Percentiles rank a stretch among this genome's conserved stretches.
Evolutionary conservation across 306 rosid genomes (phyloP).

Genomic region (Corylus avellana): DNA sequence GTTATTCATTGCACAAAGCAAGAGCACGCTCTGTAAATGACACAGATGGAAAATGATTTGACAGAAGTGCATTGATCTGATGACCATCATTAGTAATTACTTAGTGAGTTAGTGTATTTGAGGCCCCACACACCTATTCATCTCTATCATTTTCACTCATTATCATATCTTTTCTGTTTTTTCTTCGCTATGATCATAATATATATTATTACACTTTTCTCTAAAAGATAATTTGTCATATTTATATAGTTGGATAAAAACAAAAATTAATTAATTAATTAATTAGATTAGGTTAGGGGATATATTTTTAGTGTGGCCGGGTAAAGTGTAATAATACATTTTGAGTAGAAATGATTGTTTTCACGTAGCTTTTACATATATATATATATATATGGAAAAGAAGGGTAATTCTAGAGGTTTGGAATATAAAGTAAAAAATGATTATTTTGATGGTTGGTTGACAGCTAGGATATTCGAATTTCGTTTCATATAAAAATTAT

Average conservation of each 20-base stretch:
- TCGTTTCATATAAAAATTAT: not conserved
- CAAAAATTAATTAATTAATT: too few relatives aligned
- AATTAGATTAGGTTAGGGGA: not conserved
- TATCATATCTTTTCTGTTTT: not conserved
- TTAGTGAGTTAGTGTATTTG: not conserved
- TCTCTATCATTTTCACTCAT: not conserved
- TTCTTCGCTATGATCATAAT: not conserved
- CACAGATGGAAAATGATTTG: constrained; percentile 9
- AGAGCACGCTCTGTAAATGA: constrained; percentile 7
- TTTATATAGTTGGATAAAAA: too few relatives aligned
- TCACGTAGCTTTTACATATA: not conserved
- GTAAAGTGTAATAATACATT: too few relatives aligned
- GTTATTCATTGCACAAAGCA: not conserved
- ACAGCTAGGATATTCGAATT: not conserved
- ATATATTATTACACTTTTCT: not conserved
- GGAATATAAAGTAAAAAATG: not conserved
- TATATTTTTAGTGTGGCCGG: not conserved
- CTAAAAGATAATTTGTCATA: not conserved
- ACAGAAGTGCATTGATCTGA: constrained; percentile 5
- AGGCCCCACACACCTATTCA: constrained; percentile 1
- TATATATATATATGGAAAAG: not conserved
- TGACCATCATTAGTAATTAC: not conserved
- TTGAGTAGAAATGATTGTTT: not conserved
- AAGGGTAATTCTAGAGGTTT: not conserved
- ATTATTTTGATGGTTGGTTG: not conserved